Evolutionary conservation across 352 stramenopile species (phyloP), one percentile per base, ranked within the genome.

Genomic region (Halophytophthora batemanensis): DNA sequence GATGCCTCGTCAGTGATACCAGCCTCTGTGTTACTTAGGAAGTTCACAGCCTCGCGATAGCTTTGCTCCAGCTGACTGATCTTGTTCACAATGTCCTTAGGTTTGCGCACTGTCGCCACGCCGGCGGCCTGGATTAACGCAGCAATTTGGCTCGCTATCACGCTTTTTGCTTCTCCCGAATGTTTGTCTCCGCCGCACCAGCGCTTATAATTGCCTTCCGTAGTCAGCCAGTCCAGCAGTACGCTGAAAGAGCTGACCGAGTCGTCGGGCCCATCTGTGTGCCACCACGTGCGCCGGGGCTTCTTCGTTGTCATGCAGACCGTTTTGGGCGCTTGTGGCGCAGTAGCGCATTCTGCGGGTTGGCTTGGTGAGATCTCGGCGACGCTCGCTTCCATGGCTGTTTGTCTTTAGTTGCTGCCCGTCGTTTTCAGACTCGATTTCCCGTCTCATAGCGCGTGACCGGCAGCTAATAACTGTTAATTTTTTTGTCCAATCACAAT

Each of bases 1-100:
- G 29, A 39, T 3, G n/a, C 11, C 13, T 59, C 57, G 19, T 48
- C 41, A 2, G 45, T 60, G 7, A 60, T 60, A 1, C 44, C 56
- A 1, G 44, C 37, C 4, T 50, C 50, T 3, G 51, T 65, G 23
- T 65, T 45, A 5, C 8, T 41, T 1, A 65, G 17, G 19, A 65
- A 59, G 33, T 65, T 36, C 14, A 49, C n/a, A 0, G 50, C 57
- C 5, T 38, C 37, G 17, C 45, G 50, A 19, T 48, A 60, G 41
- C 57, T 65, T 23, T 49, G 50, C 35, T 65, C 50, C 0, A 65
- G 45, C 29, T 49, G 43, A 1, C 45, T 14, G 11, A 64, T 46
- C 38, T 64, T 64, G 7, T 7, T 59, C 7, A 64, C 29, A 11
- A 64, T 59, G 48, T 59, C 50, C 22, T 64, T 64, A 0, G 35